A percentile compares a stretch with the other conserved stretches of the same genome.
phyloP scores from a whole-genome alignment of 2,329 filamentous ascomycete species.

The Fusarium sambucinum region DNA sequence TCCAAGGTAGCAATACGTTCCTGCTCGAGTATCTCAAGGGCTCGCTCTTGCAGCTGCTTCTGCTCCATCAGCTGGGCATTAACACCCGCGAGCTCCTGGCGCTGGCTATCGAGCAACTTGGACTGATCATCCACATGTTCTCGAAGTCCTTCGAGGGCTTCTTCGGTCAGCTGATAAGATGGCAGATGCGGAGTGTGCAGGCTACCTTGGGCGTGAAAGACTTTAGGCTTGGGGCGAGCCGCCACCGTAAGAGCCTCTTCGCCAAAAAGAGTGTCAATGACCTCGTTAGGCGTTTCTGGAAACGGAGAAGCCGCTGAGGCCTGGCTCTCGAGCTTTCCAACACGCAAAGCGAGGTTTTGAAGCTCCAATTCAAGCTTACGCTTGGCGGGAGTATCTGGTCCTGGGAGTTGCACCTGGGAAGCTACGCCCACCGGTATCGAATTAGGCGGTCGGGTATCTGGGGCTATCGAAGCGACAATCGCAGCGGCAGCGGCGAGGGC shows the following conservation, averaged over 20 bases:
- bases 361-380: slow-evolving; percentile 85
- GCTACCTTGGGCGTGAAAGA: slow-evolving; percentile 59
- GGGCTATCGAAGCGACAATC: slow-evolving; percentile 66
- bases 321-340: slow-evolving; percentile 86
- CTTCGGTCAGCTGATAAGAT: slow-evolving; percentile 74
- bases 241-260: slow-evolving; percentile 64
- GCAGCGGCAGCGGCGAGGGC: slow-evolving; percentile 66
- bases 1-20: slow-evolving; percentile 91
- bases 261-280: slow-evolving; percentile 72
- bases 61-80: slow-evolving; percentile 88
- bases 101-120: slow-evolving; percentile 88
- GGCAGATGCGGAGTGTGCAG: slow-evolving; percentile 54
- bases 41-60: slow-evolving; percentile 84
- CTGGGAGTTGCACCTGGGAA: slow-evolving; percentile 77
- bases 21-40: slow-evolving; percentile 84
- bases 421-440: slow-evolving; percentile 58
- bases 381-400: slow-evolving; percentile 80
- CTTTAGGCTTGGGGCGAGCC: slow-evolving; percentile 59
- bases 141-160: slow-evolving; percentile 85
- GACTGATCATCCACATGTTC: slow-evolving; percentile 95
- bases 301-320: slow-evolving; percentile 73
- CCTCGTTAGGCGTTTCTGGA: slow-evolving; percentile 86
- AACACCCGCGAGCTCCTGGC: slow-evolving; percentile 85
- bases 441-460: slow-evolving; percentile 56
- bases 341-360: slow-evolving; percentile 78